Evolutionary conservation across 176 grass and related monocot species (phyloP).

Genomic region (Lolium multiflorum): DNA sequence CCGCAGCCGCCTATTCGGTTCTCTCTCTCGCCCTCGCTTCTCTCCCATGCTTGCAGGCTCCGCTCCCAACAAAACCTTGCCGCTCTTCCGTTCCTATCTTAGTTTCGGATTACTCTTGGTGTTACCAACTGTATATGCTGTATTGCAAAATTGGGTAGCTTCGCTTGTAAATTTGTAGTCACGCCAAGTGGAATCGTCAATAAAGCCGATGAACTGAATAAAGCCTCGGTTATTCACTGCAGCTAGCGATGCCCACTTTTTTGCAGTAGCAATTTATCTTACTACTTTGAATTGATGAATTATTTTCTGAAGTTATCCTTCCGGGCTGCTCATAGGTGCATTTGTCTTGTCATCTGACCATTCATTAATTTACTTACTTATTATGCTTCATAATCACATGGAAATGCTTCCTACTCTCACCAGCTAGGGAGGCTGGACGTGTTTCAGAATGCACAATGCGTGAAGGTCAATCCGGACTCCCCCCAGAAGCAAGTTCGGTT

Average conservation of each 20-base stretch:
- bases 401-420: slow-evolving; percentile 4
- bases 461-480: slow-evolving; percentile 91
- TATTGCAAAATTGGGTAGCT: neutral
- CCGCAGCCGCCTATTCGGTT: slow-evolving; percentile 63
- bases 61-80: no score
- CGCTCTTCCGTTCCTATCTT: neutral
- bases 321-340: neutral
- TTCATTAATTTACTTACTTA: neutral
- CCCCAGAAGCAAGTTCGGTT: slow-evolving; percentile 95
- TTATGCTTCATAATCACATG: neutral
- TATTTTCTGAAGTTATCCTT: neutral
- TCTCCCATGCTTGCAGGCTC: no score
- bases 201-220: neutral
- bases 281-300: neutral
- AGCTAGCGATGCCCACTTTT: no score
- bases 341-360: neutral
- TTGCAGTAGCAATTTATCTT: no score
- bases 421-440: slow-evolving; percentile 71
- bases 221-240: neutral
- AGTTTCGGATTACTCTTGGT: neutral
- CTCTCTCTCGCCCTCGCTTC: neutral
- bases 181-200: neutral
- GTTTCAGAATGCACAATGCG: slow-evolving; percentile 67
- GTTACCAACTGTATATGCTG: neutral
- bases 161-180: slow-evolving; percentile 1